Conservation (phyloP, 129 eudicot species). For the Chrysanthemum seticuspe region DNA sequence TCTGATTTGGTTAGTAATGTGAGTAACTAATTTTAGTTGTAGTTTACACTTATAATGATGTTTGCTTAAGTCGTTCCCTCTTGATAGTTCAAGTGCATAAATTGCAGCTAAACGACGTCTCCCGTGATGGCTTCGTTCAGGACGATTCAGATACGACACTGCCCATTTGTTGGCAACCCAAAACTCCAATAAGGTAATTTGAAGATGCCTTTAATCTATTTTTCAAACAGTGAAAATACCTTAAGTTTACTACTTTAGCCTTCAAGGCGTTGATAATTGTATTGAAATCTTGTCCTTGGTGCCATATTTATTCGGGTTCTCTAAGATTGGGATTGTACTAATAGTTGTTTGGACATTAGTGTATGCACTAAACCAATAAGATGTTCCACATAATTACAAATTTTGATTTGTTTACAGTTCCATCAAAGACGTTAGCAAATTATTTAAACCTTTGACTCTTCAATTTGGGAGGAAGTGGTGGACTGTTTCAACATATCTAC, state of each 20-base stretch:
- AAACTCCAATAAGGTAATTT: slow-evolving; percentile 57
- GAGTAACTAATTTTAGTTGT: slow-evolving; percentile 19
- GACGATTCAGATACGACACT: slow-evolving; percentile 68
- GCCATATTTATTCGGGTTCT: no score
- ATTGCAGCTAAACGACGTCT: slow-evolving; percentile 55
- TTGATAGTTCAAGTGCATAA: slow-evolving; percentile 2
- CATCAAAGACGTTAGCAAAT: slow-evolving; percentile 48
- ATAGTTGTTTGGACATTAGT: no score
- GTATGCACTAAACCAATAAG: no score
- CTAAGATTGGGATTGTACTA: no score
- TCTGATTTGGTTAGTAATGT: slow-evolving; percentile 48
- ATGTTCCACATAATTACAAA: neutral
- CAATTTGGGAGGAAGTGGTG: slow-evolving; percentile 77
- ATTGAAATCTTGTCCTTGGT: no score
- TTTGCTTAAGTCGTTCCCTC: neutral
- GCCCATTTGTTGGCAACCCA: slow-evolving; percentile 73
- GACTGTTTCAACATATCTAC: slow-evolving; percentile 44
- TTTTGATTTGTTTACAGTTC: slow-evolving; percentile 39
- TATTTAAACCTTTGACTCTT: slow-evolving; percentile 55
- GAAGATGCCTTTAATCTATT: neutral
- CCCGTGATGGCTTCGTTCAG: slow-evolving; percentile 46
- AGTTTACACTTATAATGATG: neutral
- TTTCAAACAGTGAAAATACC: no score
- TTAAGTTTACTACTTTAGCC: no score
- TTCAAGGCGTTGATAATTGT: no score